A percentile compares a stretch with the other conserved stretches of the same genome.
phyloP scores from a whole-genome alignment of 495 filamentous ascomycete genomes.

The Aspergillus hancockii region DNA sequence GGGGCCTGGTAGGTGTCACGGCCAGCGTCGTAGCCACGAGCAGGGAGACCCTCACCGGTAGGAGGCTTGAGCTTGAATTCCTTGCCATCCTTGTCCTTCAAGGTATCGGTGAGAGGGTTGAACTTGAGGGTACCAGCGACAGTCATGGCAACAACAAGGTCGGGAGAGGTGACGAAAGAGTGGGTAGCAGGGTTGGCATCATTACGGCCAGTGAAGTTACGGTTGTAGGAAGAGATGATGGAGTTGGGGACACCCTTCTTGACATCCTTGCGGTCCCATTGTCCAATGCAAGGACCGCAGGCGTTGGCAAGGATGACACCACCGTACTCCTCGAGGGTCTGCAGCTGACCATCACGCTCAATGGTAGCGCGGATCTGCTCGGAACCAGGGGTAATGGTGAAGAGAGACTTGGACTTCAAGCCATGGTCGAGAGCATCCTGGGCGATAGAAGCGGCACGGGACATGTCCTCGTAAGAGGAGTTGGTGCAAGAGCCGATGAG shows the following conservation, averaged over 20 bases:
- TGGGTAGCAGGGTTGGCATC: constrained; percentile 99
- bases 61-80: constrained; percentile 86
- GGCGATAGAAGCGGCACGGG: constrained; percentile 90
- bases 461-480: constrained; percentile 99
- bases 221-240: constrained; percentile 95
- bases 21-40: constrained; percentile 86
- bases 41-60: constrained; percentile 78
- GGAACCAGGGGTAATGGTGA: constrained; percentile 94
- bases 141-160: constrained; percentile 90
- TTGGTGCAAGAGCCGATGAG: constrained; percentile 96
- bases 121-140: constrained; percentile 91
- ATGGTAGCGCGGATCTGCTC: constrained; percentile 98
- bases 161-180: constrained; percentile 97
- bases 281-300: constrained; percentile 79
- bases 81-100: constrained; percentile 97
- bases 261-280: constrained; percentile 94
- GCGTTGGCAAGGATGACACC: constrained; percentile 96
- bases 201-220: constrained; percentile 99
- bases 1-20: constrained; percentile 97
- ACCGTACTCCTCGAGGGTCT: constrained; percentile 97
- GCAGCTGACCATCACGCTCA: constrained; percentile 88
- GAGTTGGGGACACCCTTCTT: constrained; percentile 98
- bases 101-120: constrained; percentile 91
- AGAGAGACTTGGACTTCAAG: constrained; percentile 88
- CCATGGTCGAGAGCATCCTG: constrained; percentile 93